Evolutionary conservation across 2,329 filamentous ascomycete genomes (phyloP).

Genomic region (Penicillium frequentans): DNA sequence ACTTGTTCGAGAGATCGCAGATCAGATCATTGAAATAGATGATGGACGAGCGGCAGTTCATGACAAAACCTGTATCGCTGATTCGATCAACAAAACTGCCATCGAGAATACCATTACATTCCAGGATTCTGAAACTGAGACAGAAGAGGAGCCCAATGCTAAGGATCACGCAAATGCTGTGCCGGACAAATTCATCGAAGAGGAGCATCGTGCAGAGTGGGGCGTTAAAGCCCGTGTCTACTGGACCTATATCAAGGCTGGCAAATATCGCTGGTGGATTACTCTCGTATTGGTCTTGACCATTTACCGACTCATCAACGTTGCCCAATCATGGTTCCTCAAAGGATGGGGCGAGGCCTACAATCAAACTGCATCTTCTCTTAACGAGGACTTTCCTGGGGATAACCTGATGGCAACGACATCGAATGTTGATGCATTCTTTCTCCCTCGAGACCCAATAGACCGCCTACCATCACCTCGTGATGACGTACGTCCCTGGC

Average conservation of each 20-base stretch:
- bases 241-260: constrained; percentile 81
- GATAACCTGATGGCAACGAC: constrained; percentile 2
- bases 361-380: constrained; percentile 26
- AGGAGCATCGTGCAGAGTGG: constrained; percentile 72
- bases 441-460: constrained; percentile 26
- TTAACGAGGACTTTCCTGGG: constrained; percentile 11
- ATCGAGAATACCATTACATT: constrained; percentile 22
- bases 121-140: constrained; percentile 15
- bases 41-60: constrained; percentile 58
- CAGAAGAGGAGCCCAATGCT: constrained; percentile 32
- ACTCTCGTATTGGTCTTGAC: constrained; percentile 63
- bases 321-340: constrained; percentile 75
- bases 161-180: constrained; percentile 53
- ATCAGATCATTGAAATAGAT: constrained; percentile 70
- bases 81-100: constrained; percentile 40
- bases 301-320: constrained; percentile 62
- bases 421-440: constrained; percentile 10
- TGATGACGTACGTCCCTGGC: constrained; percentile 70
- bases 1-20: constrained; percentile 69
- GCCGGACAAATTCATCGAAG: constrained; percentile 75
- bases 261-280: constrained; percentile 72
- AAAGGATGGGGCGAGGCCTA: constrained; percentile 87
- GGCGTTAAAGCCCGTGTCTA: constrained; percentile 75
- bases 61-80: constrained; percentile 48
- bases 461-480: constrained; percentile 65